Evolutionary conservation across 2,329 filamentous ascomycete species (phyloP), one percentile per base, ranked within the genome.

Genomic region (Dothidotthia symphoricarpi): DNA sequence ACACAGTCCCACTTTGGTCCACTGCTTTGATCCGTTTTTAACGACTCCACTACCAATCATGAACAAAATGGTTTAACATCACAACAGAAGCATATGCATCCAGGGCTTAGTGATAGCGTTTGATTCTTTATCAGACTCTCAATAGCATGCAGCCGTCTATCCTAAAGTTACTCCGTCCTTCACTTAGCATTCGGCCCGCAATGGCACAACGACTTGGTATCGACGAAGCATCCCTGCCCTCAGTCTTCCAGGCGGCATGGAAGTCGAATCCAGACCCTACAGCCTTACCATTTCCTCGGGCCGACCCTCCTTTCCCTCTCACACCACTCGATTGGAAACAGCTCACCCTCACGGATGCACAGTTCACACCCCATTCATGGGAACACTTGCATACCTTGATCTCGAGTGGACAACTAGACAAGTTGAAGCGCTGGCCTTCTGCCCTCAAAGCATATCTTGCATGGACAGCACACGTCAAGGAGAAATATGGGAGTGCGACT

Each of bases 381-480:
- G 36, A 53, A 9, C 47, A 63, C 17, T 41, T 68, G n/a, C 46
- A 44, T 22, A 25, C 48, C 7, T 50, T 67, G 6, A 63, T 68
- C 35, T 67, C 67, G 13, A 66, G 69, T 25, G 76, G 79, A 53
- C 69, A 73, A 41, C 76, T 83, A 38, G 73, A 75, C 43, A 64
- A 73, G 24, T 67, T 83, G 9, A 80, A 77, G 55, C 75, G 80
- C 48, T 75, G 73, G 59, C 80, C 80, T 15, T 79, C 75, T 45
- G 74, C 80, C 48, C 67, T 82, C 12, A 70, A 71, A 56, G 73
- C 75, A 36, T 83, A 83, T 54, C 69, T 82, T n/a, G 69, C 70
- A 22, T 83, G 80, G 79, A 75, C 74, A 3, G 64, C 66, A 27
- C 64, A 74, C 24, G 76, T 73, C 27, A 81, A 80, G 51, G 57